Evolutionary conservation across 1,284 basidiomycete species (phyloP).

Genomic region (Papiliotrema laurentii): DNA sequence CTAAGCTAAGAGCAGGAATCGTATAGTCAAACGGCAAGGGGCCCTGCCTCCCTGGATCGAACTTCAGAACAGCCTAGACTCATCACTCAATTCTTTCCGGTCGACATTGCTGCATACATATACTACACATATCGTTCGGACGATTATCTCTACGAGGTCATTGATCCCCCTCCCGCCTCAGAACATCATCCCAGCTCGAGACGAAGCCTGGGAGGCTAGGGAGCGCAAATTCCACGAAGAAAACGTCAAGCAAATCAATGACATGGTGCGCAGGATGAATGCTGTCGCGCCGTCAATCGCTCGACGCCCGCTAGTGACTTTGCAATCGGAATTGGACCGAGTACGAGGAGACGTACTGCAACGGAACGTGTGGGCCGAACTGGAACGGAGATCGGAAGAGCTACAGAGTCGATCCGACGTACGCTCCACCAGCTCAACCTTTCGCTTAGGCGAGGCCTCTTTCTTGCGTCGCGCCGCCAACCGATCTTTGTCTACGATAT

Average conservation of each 20-base stretch:
- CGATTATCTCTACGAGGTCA: conserved; percentile 51
- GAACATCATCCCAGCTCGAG: conserved; percentile 55
- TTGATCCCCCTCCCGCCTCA: conserved; percentile 46
- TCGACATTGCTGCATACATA: conserved; percentile 52
- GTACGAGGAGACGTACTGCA: conserved; percentile 54
- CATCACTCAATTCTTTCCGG: conserved; percentile 60
- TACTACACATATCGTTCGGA: conserved; percentile 59
- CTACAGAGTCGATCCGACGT: neutral
- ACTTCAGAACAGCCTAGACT: conserved; percentile 64
- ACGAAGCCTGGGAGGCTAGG: conserved; percentile 67
- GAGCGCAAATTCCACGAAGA: conserved; percentile 68
- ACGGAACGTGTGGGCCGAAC: conserved; percentile 33
- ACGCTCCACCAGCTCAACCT: neutral
- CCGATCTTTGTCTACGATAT: conserved; percentile 29
- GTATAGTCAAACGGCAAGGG: conserved; percentile 78
- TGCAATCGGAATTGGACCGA: conserved; percentile 58
- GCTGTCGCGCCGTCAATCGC: conserved; percentile 70
- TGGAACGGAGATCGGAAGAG: conserved; percentile 28
- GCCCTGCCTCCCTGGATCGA: conserved; percentile 90
- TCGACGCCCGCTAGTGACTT: conserved; percentile 58
- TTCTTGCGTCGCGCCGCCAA: neutral
- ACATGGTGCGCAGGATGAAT: conserved; percentile 71
- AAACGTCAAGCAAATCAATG: conserved; percentile 67
- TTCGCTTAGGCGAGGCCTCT: neutral
- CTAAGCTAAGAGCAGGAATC: conserved; percentile 54